Conservation (phyloP, 331 rosid species). For the Cydonia oblonga region DNA sequence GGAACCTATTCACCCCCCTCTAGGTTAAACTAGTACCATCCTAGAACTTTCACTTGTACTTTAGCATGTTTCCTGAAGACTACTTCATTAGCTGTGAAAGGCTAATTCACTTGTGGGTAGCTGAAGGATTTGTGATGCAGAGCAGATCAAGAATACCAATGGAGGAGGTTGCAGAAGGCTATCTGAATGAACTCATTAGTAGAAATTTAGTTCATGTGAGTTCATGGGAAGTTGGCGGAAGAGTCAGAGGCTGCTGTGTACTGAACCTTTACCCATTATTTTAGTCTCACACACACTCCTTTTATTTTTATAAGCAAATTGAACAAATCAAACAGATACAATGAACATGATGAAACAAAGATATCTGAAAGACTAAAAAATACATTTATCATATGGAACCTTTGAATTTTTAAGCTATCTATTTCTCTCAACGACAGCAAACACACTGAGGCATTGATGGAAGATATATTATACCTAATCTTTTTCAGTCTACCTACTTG, state of each 20-base stretch:
- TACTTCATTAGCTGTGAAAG: neutral
- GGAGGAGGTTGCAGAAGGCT: conserved; percentile 8
- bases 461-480: too few relatives aligned
- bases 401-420: too few relatives aligned
- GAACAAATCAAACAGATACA: too few relatives aligned
- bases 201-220: neutral
- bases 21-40: too few relatives aligned
- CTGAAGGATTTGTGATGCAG: conserved; percentile 1
- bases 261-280: neutral
- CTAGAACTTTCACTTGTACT: neutral
- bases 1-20: too few relatives aligned
- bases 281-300: too few relatives aligned
- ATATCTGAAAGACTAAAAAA: too few relatives aligned
- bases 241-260: neutral
- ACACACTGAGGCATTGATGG: too few relatives aligned
- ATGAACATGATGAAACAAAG: too few relatives aligned
- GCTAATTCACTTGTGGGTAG: conserved; percentile 12
- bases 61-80: conserved; percentile 6
- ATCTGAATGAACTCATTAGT: neutral
- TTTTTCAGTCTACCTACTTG: too few relatives aligned
- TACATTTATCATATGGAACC: too few relatives aligned
- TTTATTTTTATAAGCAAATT: neutral
- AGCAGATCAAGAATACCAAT: neutral
- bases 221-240: neutral
- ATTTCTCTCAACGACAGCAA: too few relatives aligned